Evolutionary conservation across 2,329 filamentous ascomycete species (phyloP).

Genomic region (Stachybotrys echinatus): DNA sequence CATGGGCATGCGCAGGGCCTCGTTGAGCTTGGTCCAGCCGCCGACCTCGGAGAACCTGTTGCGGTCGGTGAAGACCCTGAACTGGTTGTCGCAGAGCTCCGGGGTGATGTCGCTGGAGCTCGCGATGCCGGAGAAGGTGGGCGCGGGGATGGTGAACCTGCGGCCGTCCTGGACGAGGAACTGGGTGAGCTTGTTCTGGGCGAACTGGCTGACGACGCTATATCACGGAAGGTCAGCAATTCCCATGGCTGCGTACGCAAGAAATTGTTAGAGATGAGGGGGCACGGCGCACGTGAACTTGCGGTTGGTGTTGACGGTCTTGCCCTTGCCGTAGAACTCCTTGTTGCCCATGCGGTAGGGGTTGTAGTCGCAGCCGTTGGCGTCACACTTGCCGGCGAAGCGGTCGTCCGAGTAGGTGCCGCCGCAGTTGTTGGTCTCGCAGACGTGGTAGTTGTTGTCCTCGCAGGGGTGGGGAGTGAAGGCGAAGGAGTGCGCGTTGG

Average conservation of each 20-base stretch:
- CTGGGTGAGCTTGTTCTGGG: conserved; percentile 18
- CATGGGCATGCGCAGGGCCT: conserved; percentile 52
- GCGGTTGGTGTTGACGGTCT: conserved; percentile 23
- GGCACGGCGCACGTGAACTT: conserved; percentile 18
- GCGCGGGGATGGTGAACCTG: conserved; percentile 35
- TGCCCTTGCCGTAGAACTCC: conserved; percentile 21
- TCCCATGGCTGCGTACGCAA: too few relatives aligned
- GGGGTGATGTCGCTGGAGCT: conserved; percentile 50
- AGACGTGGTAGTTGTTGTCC: conserved; percentile 32
- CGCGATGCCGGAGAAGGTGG: conserved; percentile 9
- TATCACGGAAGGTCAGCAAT: too few relatives aligned
- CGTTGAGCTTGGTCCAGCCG: conserved; percentile 49
- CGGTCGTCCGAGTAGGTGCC: conserved; percentile 37
- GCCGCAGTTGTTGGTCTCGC: conserved; percentile 32
- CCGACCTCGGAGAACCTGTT: conserved; percentile 48
- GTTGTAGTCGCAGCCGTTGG: conserved; percentile 35
- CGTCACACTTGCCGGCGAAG: conserved; percentile 40
- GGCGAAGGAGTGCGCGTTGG: conserved; percentile 33
- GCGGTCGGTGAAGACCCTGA: conserved; percentile 45
- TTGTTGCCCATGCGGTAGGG: conserved; percentile 22
- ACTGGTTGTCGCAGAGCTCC: conserved; percentile 51
- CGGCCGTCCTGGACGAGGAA: conserved; percentile 45
- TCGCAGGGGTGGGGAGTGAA: conserved; percentile 39
- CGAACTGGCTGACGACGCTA: conserved; percentile 2
- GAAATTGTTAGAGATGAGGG: not conserved